A percentile compares a stretch with the other conserved stretches of the same genome.
Evolutionary conservation across 140 eudicot species (phyloP).

Genomic region (Cichorium intybus): DNA sequence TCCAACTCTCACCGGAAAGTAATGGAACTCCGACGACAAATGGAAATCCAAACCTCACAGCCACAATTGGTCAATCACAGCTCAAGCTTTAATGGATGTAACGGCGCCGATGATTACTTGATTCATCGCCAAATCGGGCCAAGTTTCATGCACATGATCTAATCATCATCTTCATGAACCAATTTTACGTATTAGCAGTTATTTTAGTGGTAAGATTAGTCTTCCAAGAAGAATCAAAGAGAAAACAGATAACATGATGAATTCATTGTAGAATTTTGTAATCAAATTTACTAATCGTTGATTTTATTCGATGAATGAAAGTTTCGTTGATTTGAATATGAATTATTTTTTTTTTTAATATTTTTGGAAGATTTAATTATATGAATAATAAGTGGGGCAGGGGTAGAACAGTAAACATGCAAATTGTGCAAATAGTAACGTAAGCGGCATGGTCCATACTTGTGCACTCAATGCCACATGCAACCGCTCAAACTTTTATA

Average conservation of each 20-base stretch:
- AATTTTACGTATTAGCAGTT: conserved; percentile 1
- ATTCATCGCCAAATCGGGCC: conserved; percentile 55
- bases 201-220: conserved; percentile 18
- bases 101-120: conserved; percentile 61
- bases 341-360: background rate
- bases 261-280: conserved; percentile 40
- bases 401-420: too few species aligned
- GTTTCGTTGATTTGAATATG: background rate
- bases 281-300: conserved; percentile 29
- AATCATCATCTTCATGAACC: conserved; percentile 12
- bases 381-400: background rate
- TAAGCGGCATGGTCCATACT: conserved; percentile 37
- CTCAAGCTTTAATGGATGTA: conserved; percentile 39
- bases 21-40: conserved; percentile 89
- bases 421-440: too few species aligned
- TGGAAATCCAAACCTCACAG: conserved; percentile 61
- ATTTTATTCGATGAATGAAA: background rate
- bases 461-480: conserved; percentile 43
- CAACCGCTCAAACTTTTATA: conserved; percentile 39
- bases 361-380: background rate
- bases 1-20: conserved; percentile 95
- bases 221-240: conserved; percentile 24
- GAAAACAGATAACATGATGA: conserved; percentile 19
- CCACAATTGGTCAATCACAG: conserved; percentile 43
- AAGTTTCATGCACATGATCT: conserved; percentile 62